These are phyloP conservation scores for Benincasa hispida DNA, from an alignment of 306 rosid genomes.

Conservation along the genomic window DNA sequence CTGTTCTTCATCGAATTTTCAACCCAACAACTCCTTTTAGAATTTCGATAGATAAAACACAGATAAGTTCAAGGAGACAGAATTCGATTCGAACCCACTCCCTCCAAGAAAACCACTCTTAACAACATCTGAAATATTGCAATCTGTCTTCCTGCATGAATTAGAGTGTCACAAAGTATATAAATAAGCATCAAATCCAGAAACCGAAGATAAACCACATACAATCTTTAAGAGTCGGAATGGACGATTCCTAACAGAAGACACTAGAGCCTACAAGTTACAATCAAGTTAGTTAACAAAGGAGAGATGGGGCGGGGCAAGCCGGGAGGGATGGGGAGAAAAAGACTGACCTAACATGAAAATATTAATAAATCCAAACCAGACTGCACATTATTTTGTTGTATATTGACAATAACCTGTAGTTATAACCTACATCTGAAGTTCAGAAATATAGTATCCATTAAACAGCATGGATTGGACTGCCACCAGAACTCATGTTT, in stretches of 20 bases:
- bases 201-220: slow-evolving; percentile 21
- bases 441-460: slow-evolving; percentile 8
- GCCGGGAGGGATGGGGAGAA: background rate
- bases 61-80: background rate
- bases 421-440: slow-evolving; percentile 21
- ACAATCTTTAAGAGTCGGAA: background rate
- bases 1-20: background rate
- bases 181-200: background rate
- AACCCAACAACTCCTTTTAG: background rate
- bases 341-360: slow-evolving; percentile 4
- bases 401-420: slow-evolving; percentile 21
- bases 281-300: slow-evolving; percentile 31
- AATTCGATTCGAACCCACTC: background rate
- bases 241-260: slow-evolving; percentile 20
- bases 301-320: background rate
- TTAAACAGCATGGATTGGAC: slow-evolving; percentile 77
- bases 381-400: slow-evolving; percentile 31
- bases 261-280: slow-evolving; percentile 41
- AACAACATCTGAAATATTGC: background rate
- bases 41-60: background rate
- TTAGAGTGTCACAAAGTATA: slow-evolving; percentile 1
- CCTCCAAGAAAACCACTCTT: background rate
- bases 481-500: slow-evolving; percentile 41
- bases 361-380: slow-evolving; percentile 43
- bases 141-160: background rate